These are phyloP conservation scores for Saccharomyces mikatae DNA, from an alignment of 805 yeast species.

Conservation along the genomic window DNA sequence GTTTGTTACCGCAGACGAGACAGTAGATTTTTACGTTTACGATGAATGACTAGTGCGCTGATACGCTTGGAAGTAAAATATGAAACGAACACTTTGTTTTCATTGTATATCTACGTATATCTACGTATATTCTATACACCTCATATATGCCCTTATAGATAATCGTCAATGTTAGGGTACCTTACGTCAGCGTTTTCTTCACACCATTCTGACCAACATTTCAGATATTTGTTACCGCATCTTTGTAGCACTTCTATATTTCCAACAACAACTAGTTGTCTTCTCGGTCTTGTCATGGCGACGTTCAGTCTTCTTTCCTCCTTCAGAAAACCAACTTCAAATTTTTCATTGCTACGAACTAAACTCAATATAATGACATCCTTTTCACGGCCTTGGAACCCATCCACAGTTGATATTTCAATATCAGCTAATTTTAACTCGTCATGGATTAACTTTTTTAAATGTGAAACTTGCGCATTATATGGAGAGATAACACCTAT, in stretches of 20 bases:
- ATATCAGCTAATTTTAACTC: conserved; percentile 33
- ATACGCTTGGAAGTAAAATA: neutral
- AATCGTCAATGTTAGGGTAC: conserved; percentile 48
- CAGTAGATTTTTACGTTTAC: conserved; percentile 30
- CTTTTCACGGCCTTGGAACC: conserved; percentile 94
- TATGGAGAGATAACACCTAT: conserved; percentile 91
- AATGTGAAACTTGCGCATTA: conserved; percentile 67
- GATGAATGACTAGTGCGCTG: conserved; percentile 9
- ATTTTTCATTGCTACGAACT: conserved; percentile 67
- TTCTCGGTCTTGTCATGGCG: conserved; percentile 83
- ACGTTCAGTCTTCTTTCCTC: conserved; percentile 82
- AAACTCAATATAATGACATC: conserved; percentile 73
- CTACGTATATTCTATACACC: conserved; percentile 1
- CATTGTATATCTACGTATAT: neutral
- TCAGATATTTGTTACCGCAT: conserved; percentile 39
- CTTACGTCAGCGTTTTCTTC: conserved; percentile 59
- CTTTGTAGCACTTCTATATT: conserved; percentile 63
- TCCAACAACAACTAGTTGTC: conserved; percentile 81
- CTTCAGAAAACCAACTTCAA: conserved; percentile 72
- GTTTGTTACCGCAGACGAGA: conserved; percentile 34
- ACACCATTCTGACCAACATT: conserved; percentile 62
- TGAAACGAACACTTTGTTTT: neutral
- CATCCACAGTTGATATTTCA: conserved; percentile 88
- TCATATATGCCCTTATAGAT: neutral
- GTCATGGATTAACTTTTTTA: conserved; percentile 41